Percentiles rank a stretch among this genome's conserved stretches.
Conservation (phyloP, 2,329 filamentous ascomycete species). For the Dothistroma pini region DNA sequence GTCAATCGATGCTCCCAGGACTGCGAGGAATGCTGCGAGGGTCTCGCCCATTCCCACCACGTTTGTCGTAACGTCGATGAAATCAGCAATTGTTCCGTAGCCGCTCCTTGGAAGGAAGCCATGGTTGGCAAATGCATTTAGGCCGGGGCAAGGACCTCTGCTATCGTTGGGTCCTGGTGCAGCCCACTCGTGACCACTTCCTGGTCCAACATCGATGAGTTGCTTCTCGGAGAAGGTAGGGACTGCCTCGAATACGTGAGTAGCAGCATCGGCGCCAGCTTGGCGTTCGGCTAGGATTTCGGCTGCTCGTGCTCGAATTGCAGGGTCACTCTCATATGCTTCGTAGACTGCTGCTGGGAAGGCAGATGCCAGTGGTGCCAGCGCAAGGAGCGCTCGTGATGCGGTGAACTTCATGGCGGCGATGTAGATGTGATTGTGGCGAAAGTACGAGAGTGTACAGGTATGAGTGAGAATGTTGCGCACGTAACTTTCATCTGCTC, state of each 20-base stretch:
- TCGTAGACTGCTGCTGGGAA: slow-evolving; percentile 15
- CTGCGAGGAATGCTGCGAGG: slow-evolving; percentile 32
- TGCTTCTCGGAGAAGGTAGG: slow-evolving; percentile 28
- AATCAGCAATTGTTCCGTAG: slow-evolving; percentile 32
- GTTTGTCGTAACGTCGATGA: slow-evolving; percentile 27
- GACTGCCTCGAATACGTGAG: slow-evolving; percentile 20
- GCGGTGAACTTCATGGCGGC: slow-evolving; percentile 11
- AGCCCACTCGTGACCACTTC: slow-evolving; percentile 27
- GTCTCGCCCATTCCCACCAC: slow-evolving; percentile 36
- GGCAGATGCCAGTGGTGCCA: slow-evolving; percentile 13
- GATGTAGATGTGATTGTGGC: not conserved
- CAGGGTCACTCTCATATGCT: slow-evolving; percentile 10
- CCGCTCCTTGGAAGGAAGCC: slow-evolving; percentile 33
- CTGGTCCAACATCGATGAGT: slow-evolving; percentile 24
- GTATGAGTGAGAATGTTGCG: not conserved
- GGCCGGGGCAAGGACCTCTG: slow-evolving; percentile 20
- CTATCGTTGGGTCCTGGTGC: slow-evolving; percentile 29
- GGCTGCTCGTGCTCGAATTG: slow-evolving; percentile 9
- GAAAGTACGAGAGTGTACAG: too few species aligned
- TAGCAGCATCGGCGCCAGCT: slow-evolving; percentile 17
- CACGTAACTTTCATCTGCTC: not conserved
- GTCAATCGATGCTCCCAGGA: slow-evolving; percentile 33
- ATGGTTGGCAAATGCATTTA: slow-evolving; percentile 33
- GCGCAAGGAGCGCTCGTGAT: slow-evolving; percentile 1
- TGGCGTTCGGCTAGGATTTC: slow-evolving; percentile 14